These are phyloP conservation scores for Proliferodiscus dingleyae DNA, from an alignment of 2,329 filamentous ascomycete species.

Conservation along the genomic window DNA sequence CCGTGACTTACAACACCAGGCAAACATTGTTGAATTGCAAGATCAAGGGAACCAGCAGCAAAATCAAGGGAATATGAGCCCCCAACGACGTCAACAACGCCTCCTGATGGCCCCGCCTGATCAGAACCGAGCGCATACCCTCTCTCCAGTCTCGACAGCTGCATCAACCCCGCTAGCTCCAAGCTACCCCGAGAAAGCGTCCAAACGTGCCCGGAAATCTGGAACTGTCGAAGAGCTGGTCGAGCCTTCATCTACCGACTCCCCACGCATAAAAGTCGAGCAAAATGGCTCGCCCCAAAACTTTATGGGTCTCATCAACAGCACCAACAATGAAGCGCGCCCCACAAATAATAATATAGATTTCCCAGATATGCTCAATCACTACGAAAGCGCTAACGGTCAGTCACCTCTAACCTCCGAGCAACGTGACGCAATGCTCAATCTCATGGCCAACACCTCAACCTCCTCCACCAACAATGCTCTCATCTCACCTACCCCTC, in stretches of 20 bases:
- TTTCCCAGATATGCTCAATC: conserved; percentile 46
- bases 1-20: conserved; percentile 45
- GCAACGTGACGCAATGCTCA: conserved; percentile 54
- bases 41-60: conserved; percentile 41
- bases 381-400: conserved; percentile 39
- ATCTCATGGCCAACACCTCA: conserved; percentile 48
- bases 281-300: conserved; percentile 49
- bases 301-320: conserved; percentile 64
- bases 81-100: conserved; percentile 26
- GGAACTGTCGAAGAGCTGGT: conserved; percentile 57
- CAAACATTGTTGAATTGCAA: conserved; percentile 57
- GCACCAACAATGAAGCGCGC: conserved; percentile 49
- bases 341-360: conserved; percentile 40
- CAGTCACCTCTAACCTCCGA: conserved; percentile 53
- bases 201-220: conserved; percentile 37
- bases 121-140: conserved; percentile 17
- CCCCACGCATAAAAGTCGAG: conserved; percentile 50
- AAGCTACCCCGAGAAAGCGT: conserved; percentile 27
- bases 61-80: conserved; percentile 24
- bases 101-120: conserved; percentile 31
- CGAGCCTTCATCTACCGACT: conserved; percentile 44
- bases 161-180: conserved; percentile 25
- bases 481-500: conserved; percentile 30
- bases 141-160: too few species aligned
- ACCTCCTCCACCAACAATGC: conserved; percentile 26